phyloP scores from a whole-genome alignment of 1,284 basidiomycete genomes.

The Phellopilus nigrolimitatus region DNA sequence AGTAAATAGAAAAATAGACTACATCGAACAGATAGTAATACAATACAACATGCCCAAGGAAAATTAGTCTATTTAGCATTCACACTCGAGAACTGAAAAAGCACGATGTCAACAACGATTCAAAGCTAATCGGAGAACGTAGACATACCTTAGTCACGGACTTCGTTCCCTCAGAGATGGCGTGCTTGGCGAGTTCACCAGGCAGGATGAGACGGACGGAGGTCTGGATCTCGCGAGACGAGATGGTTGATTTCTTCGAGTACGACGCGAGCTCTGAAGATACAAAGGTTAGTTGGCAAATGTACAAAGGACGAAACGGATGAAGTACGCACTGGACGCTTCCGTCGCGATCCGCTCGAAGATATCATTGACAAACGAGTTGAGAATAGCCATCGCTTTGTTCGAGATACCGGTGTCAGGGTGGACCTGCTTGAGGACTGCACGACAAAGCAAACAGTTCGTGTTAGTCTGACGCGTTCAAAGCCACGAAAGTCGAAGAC shows the following conservation, averaged over 20 bases:
- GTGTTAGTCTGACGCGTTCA: too few relatives aligned
- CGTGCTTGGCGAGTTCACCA: constrained; percentile 63
- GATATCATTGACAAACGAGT: constrained; percentile 51
- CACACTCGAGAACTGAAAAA: constrained; percentile 56
- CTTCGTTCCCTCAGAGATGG: constrained; percentile 54
- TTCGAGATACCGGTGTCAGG: constrained; percentile 57
- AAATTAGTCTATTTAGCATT: constrained; percentile 43
- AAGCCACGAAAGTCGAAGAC: not conserved
- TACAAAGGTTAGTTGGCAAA: constrained; percentile 13
- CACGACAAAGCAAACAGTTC: not conserved
- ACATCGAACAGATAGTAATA: constrained; percentile 16
- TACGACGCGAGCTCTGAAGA: constrained; percentile 44
- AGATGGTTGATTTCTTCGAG: constrained; percentile 58
- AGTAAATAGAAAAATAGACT: constrained; percentile 18
- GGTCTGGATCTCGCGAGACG: constrained; percentile 56
- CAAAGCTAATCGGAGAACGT: not conserved
- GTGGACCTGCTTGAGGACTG: constrained; percentile 49
- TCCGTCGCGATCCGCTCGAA: constrained; percentile 53
- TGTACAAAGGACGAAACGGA: constrained; percentile 22
- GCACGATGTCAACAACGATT: constrained; percentile 3
- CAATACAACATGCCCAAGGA: constrained; percentile 14
- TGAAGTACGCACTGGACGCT: constrained; percentile 38
- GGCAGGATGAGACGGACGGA: constrained; percentile 54
- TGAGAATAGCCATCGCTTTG: constrained; percentile 57
- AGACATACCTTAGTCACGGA: constrained; percentile 34